A percentile compares a stretch with the other conserved stretches of the same genome.
phyloP scores from a whole-genome alignment of 257 asterid genomes.

The Avicennia marina region DNA sequence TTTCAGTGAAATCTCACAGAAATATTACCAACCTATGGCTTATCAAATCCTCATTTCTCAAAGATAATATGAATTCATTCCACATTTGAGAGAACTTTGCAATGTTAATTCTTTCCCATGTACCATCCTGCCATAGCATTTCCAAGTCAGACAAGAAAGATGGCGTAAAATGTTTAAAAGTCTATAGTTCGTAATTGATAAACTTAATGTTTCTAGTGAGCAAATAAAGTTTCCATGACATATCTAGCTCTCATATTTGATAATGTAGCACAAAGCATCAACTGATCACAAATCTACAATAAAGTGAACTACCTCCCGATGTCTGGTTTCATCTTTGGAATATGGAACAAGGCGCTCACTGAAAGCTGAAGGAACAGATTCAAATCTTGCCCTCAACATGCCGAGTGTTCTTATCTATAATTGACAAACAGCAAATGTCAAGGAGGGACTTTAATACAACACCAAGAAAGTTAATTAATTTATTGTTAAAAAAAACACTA shows the following conservation, averaged over 20 bases:
- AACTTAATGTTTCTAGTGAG: slow-evolving; percentile 8
- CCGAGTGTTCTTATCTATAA: slow-evolving; percentile 94
- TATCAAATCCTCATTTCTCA: slow-evolving; percentile 93
- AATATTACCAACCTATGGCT: slow-evolving; percentile 55
- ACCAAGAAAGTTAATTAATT: slow-evolving; percentile 1
- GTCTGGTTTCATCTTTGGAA: slow-evolving; percentile 50
- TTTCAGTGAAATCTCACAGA: slow-evolving; percentile 5
- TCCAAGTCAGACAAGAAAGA: slow-evolving; percentile 20
- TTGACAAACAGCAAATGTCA: slow-evolving; percentile 2
- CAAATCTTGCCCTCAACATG: slow-evolving; percentile 95
- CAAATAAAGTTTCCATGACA: slow-evolving; percentile 6
- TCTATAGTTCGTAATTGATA: neutral
- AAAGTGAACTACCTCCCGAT: slow-evolving; percentile 36
- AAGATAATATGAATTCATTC: slow-evolving; percentile 92
- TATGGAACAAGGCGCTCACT: slow-evolving; percentile 76
- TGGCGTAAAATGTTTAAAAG: slow-evolving; percentile 1
- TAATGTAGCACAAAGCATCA: slow-evolving; percentile 1
- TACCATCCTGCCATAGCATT: slow-evolving; percentile 53
- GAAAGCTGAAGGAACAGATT: slow-evolving; percentile 88
- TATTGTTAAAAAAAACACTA: slow-evolving; percentile 24
- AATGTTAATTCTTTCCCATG: slow-evolving; percentile 62
- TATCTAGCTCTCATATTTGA: neutral
- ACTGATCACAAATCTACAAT: slow-evolving; percentile 19
- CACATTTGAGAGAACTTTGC: slow-evolving; percentile 99
- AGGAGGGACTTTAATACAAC: neutral